Conservation (phyloP, 345 rosid genomes). For the Eucalyptus sp. region DNA sequence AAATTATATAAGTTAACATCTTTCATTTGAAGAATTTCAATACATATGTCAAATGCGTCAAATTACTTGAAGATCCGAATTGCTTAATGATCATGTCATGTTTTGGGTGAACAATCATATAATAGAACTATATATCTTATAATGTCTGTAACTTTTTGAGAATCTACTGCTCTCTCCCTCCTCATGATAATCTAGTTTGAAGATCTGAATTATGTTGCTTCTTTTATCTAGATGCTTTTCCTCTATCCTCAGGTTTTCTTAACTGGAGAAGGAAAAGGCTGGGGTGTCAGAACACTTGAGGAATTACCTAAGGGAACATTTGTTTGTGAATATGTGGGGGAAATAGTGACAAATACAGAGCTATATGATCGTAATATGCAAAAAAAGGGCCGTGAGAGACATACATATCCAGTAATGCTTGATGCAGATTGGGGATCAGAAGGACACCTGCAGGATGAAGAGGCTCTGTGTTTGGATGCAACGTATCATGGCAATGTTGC, state of each 20-base stretch:
- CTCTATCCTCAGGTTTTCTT: conserved; percentile 40
- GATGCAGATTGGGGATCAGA: conserved; percentile 87
- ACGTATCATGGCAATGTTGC: conserved; percentile 70
- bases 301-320: conserved; percentile 72
- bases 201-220: neutral
- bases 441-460: conserved; percentile 31
- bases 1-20: neutral
- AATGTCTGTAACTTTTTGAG: neutral
- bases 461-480: conserved; percentile 84
- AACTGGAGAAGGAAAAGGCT: conserved; percentile 62
- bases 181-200: neutral
- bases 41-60: neutral
- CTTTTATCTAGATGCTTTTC: neutral
- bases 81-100: neutral
- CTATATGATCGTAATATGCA: conserved; percentile 30
- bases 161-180: neutral
- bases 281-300: conserved; percentile 73
- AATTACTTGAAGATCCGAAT: neutral
- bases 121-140: neutral
- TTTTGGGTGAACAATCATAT: neutral
- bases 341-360: conserved; percentile 66
- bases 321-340: conserved; percentile 82
- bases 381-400: conserved; percentile 16
- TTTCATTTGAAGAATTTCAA: neutral
- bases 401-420: conserved; percentile 45